Conservation (phyloP, 495 filamentous ascomycete species). For the Cryomyces minteri region DNA sequence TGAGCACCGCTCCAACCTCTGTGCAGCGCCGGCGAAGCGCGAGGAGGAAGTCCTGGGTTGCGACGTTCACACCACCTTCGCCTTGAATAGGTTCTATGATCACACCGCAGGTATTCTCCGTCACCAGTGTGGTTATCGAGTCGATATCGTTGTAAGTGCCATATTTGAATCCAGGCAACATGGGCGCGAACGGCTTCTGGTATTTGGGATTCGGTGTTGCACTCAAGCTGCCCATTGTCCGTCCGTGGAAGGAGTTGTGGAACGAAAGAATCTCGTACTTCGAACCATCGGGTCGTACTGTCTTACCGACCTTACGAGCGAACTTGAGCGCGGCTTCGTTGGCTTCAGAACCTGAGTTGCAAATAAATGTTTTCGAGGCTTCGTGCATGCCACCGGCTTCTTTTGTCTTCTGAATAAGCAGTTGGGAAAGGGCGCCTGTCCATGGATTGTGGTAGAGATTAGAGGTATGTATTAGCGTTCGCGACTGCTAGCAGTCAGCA, state of each 20-base stretch:
- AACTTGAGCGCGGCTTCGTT: slow-evolving; percentile 98
- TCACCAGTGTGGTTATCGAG: slow-evolving; percentile 51
- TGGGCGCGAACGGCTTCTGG: slow-evolving; percentile 82
- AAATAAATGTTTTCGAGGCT: slow-evolving; percentile 72
- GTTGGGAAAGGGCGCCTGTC: slow-evolving; percentile 70
- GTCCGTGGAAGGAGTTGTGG: slow-evolving; percentile 80
- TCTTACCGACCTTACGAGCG: slow-evolving; percentile 72
- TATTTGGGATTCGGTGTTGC: slow-evolving; percentile 99
- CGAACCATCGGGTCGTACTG: slow-evolving; percentile 43
- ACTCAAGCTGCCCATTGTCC: slow-evolving; percentile 80
- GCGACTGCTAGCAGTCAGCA: slow-evolving; percentile 27
- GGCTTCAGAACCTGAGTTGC: slow-evolving; percentile 86
- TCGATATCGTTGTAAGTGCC: slow-evolving; percentile 69
- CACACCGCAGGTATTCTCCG: slow-evolving; percentile 77
- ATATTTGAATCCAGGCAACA: slow-evolving; percentile 85
- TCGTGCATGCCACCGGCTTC: slow-evolving; percentile 63
- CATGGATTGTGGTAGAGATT: slow-evolving; percentile 95
- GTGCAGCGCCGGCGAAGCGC: slow-evolving; percentile 65
- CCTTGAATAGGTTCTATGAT: slow-evolving; percentile 96
- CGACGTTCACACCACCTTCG: slow-evolving; percentile 81
- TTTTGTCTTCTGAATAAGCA: slow-evolving; percentile 62
- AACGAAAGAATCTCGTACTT: slow-evolving; percentile 84
- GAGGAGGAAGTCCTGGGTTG: slow-evolving; percentile 58
- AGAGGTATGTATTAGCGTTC: slow-evolving; percentile 70
- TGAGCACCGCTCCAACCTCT: slow-evolving; percentile 72